These are phyloP conservation scores for Plasmodium coatneyi DNA, from an alignment of 169 alveolate genomes.

Conservation along the genomic window DNA sequence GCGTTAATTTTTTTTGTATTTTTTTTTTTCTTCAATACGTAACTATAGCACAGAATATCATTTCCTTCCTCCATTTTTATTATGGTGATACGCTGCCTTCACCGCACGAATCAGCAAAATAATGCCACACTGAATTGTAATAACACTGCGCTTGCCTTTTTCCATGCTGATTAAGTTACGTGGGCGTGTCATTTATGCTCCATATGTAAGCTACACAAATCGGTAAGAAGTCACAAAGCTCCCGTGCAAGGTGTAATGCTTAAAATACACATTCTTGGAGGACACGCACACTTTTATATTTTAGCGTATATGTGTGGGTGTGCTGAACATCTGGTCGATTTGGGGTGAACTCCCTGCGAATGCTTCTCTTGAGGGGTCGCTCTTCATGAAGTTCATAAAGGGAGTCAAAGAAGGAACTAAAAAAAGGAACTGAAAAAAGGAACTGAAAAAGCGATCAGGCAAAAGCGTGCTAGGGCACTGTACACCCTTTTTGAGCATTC, in stretches of 20 bases:
- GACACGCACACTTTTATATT: not conserved
- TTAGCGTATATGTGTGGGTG: not conserved
- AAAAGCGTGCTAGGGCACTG: not conserved
- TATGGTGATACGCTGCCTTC: not conserved
- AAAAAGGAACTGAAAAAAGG: not conserved
- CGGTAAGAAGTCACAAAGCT: not conserved
- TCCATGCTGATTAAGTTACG: not conserved
- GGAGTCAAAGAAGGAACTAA: not conserved
- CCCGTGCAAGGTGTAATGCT: not conserved
- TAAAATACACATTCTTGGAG: not conserved
- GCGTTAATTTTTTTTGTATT: not conserved
- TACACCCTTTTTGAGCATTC: not conserved
- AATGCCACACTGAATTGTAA: not conserved
- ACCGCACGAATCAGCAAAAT: not conserved
- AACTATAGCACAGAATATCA: not conserved
- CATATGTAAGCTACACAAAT: not conserved
- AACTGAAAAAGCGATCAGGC: not conserved
- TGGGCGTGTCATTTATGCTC: not conserved
- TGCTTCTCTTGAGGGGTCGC: not conserved
- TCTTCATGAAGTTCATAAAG: not conserved
- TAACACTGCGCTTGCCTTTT: not conserved
- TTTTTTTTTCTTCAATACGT: not conserved
- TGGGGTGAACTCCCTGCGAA: not conserved
- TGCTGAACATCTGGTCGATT: not conserved
- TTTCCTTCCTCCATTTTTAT: not conserved